Base-by-base conservation (phyloP, 2,329 filamentous ascomycete genomes). In the Amylocarpus encephaloides region DNA sequence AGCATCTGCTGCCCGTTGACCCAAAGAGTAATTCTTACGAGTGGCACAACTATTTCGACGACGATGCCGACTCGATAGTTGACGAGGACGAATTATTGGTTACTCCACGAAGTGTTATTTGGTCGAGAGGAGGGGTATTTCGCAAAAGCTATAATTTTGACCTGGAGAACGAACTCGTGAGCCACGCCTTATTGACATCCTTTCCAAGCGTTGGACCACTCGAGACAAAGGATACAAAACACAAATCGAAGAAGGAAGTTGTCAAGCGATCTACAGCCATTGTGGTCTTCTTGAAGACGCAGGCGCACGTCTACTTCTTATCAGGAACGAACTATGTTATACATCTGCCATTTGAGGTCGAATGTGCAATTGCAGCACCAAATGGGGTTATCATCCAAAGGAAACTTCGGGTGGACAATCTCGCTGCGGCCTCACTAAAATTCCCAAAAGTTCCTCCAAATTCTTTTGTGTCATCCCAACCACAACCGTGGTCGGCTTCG, bases 311-410 rank as follows among this genome's bases (percentile, higher is more conserved):
- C 57, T 94, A 91, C 73, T 96, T 94, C 66, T 78, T 97, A 34
- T 81, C 86, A 1, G 92, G 92, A 16, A 84, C 88, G 32, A 93
- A 81, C 64, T 88, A 98, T 75, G 81, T 95, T 51, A 78, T 97
- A 43, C 89, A 95, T 66, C 81, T 98, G 64, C 92, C 92, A 1
- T 98, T 98, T 64, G 91, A 97, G 69, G 86, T 96, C 38, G 89
- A 95, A 64, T 82, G 82, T 47, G 90, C 88, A 29, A 88, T 91
- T 66, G 82, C 92, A 33, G 87, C 88, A 11, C 86, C 90, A 5
- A 76, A 82, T 30, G 93, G 93, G 22, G 77, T 97, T 44, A 78
- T 98, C 16, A 80, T 98, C 50, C 92, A 97, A 68, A 79, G 91
- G 53, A 95, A 86, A 64, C 73, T 83, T 38, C 75, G 74, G 51